These are phyloP conservation scores for Dendrobium officinale DNA, from an alignment of 106 monocot genomes.

Conservation along the genomic window DNA sequence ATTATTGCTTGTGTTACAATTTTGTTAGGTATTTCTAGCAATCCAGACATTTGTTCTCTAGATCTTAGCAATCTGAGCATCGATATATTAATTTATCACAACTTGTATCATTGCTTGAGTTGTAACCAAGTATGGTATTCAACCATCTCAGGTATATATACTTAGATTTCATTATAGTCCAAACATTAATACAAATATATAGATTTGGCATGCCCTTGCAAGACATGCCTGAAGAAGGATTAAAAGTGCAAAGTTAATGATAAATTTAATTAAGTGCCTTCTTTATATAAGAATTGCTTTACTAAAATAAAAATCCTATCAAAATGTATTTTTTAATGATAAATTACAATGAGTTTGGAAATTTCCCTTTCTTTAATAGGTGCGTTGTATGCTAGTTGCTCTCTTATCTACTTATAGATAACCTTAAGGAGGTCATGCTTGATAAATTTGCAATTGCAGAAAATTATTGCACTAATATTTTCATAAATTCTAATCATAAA, in stretches of 20 bases:
- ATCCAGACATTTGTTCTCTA: neutral
- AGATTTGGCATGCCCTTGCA: neutral
- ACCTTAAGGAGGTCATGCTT: neutral
- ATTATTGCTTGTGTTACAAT: neutral
- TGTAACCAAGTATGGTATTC: neutral
- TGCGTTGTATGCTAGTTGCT: neutral
- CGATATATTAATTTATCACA: neutral
- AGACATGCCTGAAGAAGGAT: neutral
- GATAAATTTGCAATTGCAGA: neutral
- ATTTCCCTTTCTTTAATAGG: neutral
- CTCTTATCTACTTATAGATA: neutral
- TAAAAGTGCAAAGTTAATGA: neutral
- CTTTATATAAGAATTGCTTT: neutral
- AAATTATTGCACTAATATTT: neutral
- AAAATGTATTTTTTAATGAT: neutral
- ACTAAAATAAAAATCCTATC: neutral
- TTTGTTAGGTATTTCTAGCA: neutral
- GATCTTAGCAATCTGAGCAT: neutral
- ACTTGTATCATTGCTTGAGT: neutral
- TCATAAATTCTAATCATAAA: neutral
- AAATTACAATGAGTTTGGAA: neutral
- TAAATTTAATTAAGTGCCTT: neutral
- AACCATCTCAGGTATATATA: neutral
- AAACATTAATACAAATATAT: neutral
- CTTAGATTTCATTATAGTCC: neutral